Conservation (phyloP, 2,329 filamentous ascomycete genomes). For the Microdochium nivale region DNA sequence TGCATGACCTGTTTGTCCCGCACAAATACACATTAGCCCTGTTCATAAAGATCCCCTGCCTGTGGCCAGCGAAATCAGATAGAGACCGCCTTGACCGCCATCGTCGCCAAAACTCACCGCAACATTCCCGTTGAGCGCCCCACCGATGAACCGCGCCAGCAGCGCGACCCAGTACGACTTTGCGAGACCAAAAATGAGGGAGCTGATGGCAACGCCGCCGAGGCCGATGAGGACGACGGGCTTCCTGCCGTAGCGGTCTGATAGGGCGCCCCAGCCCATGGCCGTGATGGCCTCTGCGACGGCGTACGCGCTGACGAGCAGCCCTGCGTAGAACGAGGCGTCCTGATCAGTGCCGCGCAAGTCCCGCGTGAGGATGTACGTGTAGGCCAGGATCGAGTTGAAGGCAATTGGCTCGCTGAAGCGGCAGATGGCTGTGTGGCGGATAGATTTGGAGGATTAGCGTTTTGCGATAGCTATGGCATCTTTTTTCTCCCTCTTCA, state of each 20-base stretch:
- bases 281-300: constrained; percentile 32
- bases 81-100: background rate
- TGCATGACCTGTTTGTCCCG: constrained; percentile 23
- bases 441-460: background rate
- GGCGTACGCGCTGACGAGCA: constrained; percentile 35
- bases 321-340: constrained; percentile 39
- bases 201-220: constrained; percentile 26
- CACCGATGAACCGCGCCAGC: constrained; percentile 29
- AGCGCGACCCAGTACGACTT: constrained; percentile 32
- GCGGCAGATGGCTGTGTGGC: constrained; percentile 24
- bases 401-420: constrained; percentile 36
- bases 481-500: too few relatives aligned
- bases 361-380: constrained; percentile 30
- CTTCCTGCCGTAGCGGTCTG: constrained; percentile 29
- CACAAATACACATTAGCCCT: constrained; percentile 1
- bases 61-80: too few relatives aligned
- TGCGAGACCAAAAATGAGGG: constrained; percentile 31
- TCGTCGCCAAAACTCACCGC: constrained; percentile 14
- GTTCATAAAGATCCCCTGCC: too few relatives aligned
- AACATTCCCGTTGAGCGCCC: constrained; percentile 29
- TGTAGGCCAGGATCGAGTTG: constrained; percentile 35
- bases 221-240: constrained; percentile 25
- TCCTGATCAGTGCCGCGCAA: constrained; percentile 27
- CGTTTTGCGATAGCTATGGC: too few relatives aligned
- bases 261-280: constrained; percentile 31